Evolutionary conservation across 2,329 filamentous ascomycete genomes (phyloP).

Genomic region (Fusarium camptoceras): DNA sequence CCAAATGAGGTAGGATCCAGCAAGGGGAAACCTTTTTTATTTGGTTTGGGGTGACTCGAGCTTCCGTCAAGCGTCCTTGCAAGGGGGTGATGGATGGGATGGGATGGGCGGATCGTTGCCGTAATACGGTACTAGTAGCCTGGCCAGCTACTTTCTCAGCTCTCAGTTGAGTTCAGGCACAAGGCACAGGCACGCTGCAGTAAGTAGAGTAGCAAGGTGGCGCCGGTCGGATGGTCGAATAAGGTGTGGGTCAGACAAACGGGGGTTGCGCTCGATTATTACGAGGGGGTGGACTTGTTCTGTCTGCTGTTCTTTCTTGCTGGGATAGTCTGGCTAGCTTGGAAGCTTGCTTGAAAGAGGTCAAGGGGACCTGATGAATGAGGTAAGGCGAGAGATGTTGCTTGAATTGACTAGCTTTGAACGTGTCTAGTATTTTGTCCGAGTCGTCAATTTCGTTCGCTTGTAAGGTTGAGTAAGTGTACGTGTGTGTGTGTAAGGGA

Average conservation of each 20-base stretch:
- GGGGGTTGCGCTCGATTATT: slow-evolving; percentile 36
- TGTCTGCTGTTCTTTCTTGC: slow-evolving; percentile 6
- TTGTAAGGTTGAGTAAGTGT: slow-evolving; percentile 15
- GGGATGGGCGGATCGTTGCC: slow-evolving; percentile 41
- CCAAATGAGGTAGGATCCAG: slow-evolving; percentile 32
- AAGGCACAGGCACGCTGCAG: slow-evolving; percentile 43
- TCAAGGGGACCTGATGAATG: slow-evolving; percentile 36
- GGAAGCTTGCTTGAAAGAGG: slow-evolving; percentile 16
- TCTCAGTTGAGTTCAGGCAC: slow-evolving; percentile 38
- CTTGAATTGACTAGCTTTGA: slow-evolving; percentile 14
- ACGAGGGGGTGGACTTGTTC: slow-evolving; percentile 31
- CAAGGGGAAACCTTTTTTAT: slow-evolving; percentile 38
- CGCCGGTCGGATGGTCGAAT: slow-evolving; percentile 46
- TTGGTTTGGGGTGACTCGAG: slow-evolving; percentile 39
- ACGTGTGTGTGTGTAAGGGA: slow-evolving; percentile 36
- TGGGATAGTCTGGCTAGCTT: slow-evolving; percentile 16
- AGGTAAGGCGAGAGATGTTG: slow-evolving; percentile 23
- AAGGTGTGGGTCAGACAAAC: slow-evolving; percentile 45
- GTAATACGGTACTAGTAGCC: slow-evolving; percentile 37
- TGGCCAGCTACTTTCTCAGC: slow-evolving; percentile 39
- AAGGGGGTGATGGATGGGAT: slow-evolving; percentile 32
- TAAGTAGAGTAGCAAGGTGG: slow-evolving; percentile 34
- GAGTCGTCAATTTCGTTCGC: slow-evolving; percentile 34
- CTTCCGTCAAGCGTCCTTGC: slow-evolving; percentile 31
- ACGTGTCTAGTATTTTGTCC: slow-evolving; percentile 16